These are phyloP conservation scores for Citrus inodora DNA, from an alignment of 345 rosid genomes.

Conservation along the genomic window DNA sequence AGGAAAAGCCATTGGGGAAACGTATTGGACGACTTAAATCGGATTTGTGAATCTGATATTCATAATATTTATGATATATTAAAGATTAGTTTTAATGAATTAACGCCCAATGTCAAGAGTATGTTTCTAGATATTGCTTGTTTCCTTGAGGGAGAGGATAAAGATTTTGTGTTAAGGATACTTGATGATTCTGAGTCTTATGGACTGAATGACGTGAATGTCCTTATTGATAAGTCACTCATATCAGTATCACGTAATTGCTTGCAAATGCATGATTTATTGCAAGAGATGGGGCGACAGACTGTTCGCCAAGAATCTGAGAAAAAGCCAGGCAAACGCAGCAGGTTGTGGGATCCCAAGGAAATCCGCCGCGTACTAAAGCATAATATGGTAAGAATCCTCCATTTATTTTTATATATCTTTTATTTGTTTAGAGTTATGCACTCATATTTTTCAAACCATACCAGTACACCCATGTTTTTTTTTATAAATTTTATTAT, in stretches of 20 bases:
- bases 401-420: neutral
- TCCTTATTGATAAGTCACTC: constrained; percentile 32
- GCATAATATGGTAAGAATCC: neutral
- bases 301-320: neutral
- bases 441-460: too few species aligned
- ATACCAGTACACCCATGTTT: too few species aligned
- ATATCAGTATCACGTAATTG: constrained; percentile 19
- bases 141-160: constrained; percentile 29
- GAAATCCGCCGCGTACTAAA: neutral
- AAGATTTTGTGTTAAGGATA: constrained; percentile 15
- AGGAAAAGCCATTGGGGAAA: neutral
- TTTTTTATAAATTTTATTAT: too few species aligned
- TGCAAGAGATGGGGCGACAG: constrained; percentile 22
- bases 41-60: neutral
- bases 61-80: neutral
- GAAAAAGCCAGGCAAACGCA: constrained; percentile 7
- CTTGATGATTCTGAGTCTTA: neutral
- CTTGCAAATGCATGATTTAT: constrained; percentile 39
- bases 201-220: neutral
- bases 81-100: constrained; percentile 14
- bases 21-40: neutral
- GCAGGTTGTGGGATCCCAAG: constrained; percentile 6
- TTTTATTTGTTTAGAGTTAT: neutral
- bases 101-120: constrained; percentile 10
- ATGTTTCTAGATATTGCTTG: constrained; percentile 50